Conservation (phyloP, 2,329 filamentous ascomycete genomes). For the Didymella pomorum region DNA sequence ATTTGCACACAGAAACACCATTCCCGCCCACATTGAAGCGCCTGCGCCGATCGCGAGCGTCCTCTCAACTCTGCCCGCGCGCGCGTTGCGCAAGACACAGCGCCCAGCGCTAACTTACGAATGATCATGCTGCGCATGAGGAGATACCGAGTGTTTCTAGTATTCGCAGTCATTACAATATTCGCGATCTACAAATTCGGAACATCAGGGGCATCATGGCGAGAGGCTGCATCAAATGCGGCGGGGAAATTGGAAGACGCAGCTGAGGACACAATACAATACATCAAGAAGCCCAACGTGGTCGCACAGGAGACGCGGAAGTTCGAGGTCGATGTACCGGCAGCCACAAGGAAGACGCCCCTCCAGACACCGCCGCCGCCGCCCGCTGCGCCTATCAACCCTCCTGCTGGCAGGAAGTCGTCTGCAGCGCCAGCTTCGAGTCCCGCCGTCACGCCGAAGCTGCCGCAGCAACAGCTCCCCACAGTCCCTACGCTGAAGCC, state of each 20-base stretch:
- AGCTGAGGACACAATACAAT: constrained; percentile 29
- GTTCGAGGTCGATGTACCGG: constrained; percentile 42
- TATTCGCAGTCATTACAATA: constrained; percentile 64
- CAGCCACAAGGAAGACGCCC: constrained; percentile 35
- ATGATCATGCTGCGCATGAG: constrained; percentile 64
- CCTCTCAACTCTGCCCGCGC: constrained; percentile 10
- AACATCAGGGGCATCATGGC: constrained; percentile 54
- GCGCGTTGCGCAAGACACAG: constrained; percentile 21
- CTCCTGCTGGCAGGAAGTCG: constrained; percentile 25
- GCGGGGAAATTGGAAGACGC: constrained; percentile 28
- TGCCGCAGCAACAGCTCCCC: constrained; percentile 24
- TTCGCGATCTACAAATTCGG: constrained; percentile 64
- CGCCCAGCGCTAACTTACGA: constrained; percentile 16
- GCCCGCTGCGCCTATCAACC: constrained; percentile 20
- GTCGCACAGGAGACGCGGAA: constrained; percentile 45
- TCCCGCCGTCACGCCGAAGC: constrained; percentile 21
- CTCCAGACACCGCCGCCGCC: constrained; percentile 43
- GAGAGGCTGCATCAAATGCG: constrained; percentile 34
- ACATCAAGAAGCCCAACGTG: constrained; percentile 32
- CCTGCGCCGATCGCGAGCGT: not conserved
- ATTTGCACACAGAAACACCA: not conserved
- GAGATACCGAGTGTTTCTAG: constrained; percentile 68
- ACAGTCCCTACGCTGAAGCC: constrained; percentile 27
- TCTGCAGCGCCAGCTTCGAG: constrained; percentile 25
- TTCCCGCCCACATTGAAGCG: not conserved